A percentile compares a stretch with the other conserved stretches of the same genome.
Conservation (phyloP, 192 early-diverging fungal species). For the Coemansia sp. region DNA sequence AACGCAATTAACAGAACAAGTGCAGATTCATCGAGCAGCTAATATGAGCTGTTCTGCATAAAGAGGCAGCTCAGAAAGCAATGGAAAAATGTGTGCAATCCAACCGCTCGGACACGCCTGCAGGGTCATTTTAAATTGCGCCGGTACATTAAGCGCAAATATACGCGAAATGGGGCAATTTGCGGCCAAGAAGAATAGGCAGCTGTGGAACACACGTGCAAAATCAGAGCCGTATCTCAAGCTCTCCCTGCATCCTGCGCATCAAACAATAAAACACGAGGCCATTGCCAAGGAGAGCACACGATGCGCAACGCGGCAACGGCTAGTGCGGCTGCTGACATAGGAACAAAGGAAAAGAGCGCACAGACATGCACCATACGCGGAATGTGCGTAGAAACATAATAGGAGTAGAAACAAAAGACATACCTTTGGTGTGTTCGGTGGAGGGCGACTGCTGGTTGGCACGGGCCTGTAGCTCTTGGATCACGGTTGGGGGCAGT, state of each 20-base stretch:
- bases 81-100: too few relatives aligned
- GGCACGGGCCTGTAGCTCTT: slow-evolving; percentile 15
- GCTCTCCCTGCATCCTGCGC: too few relatives aligned
- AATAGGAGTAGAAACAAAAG: not conserved
- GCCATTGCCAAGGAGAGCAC: not conserved
- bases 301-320: not conserved
- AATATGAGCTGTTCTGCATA: not conserved
- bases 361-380: not conserved
- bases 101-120: too few relatives aligned
- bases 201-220: too few relatives aligned
- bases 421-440: slow-evolving; percentile 25
- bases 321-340: not conserved
- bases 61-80: not conserved
- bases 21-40: too few relatives aligned
- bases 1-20: not conserved
- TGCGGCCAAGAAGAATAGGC: too few relatives aligned
- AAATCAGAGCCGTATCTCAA: too few relatives aligned
- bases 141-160: too few relatives aligned
- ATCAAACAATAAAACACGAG: too few relatives aligned
- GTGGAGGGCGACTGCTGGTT: slow-evolving; percentile 4
- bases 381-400: slow-evolving; percentile 2
- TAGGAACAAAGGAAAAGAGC: not conserved
- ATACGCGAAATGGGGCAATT: too few relatives aligned
- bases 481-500: not conserved
- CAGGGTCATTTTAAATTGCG: too few relatives aligned